Evolutionary conservation across 352 stramenopile species (phyloP).

Genomic region (Pythium aristosporum): DNA sequence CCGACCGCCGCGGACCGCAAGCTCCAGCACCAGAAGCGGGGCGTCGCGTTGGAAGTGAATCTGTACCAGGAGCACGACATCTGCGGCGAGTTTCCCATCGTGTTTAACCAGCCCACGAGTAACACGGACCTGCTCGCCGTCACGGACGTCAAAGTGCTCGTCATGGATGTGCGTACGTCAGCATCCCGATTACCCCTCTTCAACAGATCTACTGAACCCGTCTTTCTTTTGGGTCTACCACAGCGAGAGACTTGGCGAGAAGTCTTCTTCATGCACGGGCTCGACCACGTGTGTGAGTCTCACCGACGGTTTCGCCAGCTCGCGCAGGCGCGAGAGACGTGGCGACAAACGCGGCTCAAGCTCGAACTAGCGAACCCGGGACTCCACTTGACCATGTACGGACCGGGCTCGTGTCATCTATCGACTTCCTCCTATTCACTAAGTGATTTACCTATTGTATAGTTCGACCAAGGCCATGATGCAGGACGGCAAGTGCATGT

Average conservation of each 20-base stretch:
- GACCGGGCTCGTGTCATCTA: too few species aligned
- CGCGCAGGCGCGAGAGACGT: conserved; percentile 67
- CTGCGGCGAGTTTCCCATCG: conserved; percentile 63
- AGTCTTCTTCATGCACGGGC: conserved; percentile 70
- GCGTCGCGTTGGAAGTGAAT: conserved; percentile 67
- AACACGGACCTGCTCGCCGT: conserved; percentile 72
- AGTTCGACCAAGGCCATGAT: conserved; percentile 85
- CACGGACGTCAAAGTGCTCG: conserved; percentile 76
- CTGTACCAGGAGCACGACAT: conserved; percentile 83
- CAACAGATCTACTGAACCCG: not conserved
- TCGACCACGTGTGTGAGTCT: conserved; percentile 61
- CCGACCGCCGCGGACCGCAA: conserved; percentile 19
- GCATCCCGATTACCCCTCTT: too few species aligned
- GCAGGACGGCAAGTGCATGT: conserved; percentile 80
- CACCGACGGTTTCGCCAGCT: conserved; percentile 59
- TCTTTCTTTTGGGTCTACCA: conserved; percentile 1
- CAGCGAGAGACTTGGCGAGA: conserved; percentile 80
- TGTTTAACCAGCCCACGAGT: conserved; percentile 59
- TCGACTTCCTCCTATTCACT: too few species aligned
- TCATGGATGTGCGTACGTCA: conserved; percentile 64
- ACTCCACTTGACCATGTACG: conserved; percentile 69
- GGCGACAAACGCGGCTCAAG: conserved; percentile 74
- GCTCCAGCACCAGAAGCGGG: conserved; percentile 38
- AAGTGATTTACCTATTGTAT: not conserved
- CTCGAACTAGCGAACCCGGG: conserved; percentile 67